Percentiles rank a stretch among this genome's conserved stretches.
Evolutionary conservation across 2,329 filamentous ascomycete species (phyloP).

Genomic region (Parastagonospora nodorum): DNA sequence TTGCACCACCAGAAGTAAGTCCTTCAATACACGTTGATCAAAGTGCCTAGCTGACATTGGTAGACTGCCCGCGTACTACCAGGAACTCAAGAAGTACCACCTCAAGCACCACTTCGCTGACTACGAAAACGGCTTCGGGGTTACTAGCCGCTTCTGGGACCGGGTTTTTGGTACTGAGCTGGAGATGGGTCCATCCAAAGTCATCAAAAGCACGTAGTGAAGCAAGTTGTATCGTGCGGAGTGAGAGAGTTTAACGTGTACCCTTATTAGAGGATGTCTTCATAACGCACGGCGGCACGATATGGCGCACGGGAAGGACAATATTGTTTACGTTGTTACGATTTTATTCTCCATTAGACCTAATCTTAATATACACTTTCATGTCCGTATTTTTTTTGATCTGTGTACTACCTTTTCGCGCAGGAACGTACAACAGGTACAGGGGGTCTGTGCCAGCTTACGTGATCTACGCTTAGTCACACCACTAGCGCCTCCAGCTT

Average conservation of each 20-base stretch:
- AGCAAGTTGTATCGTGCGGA: background rate
- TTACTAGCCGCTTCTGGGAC: slow-evolving; percentile 97
- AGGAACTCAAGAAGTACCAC: slow-evolving; percentile 94
- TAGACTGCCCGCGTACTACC: slow-evolving; percentile 84
- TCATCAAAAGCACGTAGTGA: slow-evolving; percentile 50
- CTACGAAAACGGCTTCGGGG: slow-evolving; percentile 96
- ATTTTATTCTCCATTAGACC: background rate
- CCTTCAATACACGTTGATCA: background rate
- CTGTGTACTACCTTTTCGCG: too few species aligned
- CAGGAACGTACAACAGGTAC: background rate
- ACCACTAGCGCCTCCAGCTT: background rate
- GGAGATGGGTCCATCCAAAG: slow-evolving; percentile 55
- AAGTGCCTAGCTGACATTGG: slow-evolving; percentile 9
- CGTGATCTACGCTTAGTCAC: slow-evolving; percentile 7
- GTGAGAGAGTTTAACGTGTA: too few species aligned
- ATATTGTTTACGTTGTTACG: background rate
- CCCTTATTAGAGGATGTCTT: too few species aligned
- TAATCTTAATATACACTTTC: slow-evolving; percentile 8
- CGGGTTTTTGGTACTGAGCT: slow-evolving; percentile 88
- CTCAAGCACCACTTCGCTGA: slow-evolving; percentile 97
- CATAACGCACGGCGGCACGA: background rate
- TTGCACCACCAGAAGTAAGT: slow-evolving; percentile 86
- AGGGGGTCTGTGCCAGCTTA: background rate
- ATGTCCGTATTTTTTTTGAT: background rate
- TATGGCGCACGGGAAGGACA: too few species aligned